Evolutionary conservation across 176 grass and related monocot genomes (phyloP).

Genomic region (Oryza meridionalis): DNA sequence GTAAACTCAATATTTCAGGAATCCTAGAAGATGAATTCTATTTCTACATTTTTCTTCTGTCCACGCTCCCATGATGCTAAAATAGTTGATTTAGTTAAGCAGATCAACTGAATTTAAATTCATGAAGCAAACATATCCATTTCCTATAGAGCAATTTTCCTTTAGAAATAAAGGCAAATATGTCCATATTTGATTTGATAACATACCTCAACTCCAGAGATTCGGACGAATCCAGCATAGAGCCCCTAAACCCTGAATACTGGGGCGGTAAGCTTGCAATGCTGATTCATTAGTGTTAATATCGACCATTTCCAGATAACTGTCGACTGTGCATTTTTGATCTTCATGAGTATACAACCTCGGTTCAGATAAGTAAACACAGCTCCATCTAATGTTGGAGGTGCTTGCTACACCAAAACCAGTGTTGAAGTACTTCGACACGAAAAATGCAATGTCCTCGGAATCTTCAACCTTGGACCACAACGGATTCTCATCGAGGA

Average conservation of each 20-base stretch:
- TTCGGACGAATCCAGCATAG: slow-evolving; percentile 27
- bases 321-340: neutral
- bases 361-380: neutral
- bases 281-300: neutral
- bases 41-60: neutral
- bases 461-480: slow-evolving; percentile 27
- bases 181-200: no score
- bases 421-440: neutral
- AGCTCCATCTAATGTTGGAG: slow-evolving; percentile 8
- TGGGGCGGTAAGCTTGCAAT: neutral
- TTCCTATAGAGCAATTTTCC: no score
- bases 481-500: neutral
- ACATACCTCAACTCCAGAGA: slow-evolving; percentile 26
- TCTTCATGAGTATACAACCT: neutral
- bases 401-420: slow-evolving; percentile 10
- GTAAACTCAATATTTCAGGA: neutral
- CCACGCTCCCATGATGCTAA: neutral
- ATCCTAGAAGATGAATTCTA: neutral
- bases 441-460: neutral
- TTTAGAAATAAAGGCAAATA: no score
- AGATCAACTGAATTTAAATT: neutral
- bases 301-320: slow-evolving; percentile 11
- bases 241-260: neutral
- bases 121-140: neutral
- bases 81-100: neutral